Base-by-base conservation (phyloP, 495 filamentous ascomycete species). In the Hyaloscypha bicolor region DNA sequence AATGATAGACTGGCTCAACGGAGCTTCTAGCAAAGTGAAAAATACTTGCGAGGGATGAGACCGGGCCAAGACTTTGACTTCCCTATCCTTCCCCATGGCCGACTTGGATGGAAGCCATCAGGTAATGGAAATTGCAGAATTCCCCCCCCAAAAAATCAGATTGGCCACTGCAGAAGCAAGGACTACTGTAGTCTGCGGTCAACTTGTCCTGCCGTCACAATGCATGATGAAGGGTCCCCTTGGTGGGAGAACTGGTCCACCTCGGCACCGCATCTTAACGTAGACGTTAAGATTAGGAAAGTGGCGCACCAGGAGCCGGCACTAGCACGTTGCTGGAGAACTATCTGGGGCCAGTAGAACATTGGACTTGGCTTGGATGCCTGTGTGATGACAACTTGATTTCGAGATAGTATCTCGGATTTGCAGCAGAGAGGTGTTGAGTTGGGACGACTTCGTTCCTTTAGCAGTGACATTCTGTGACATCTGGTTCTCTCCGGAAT, bases 191-290 rank as follows among this genome's bases (percentile, higher is more conserved):
- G 53, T 19, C 21, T 30, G 53, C 53, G 16, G 1, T 56, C 29
- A 56, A 31, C 9, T 14, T 12, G 5, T 35, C 16, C 21, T 37
- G 14, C 52, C 31, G 48, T 64, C 62, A 64, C 62, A 57, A 12
- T 25, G 62, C 62, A 64, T 64, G 33, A 64, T 16, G 16, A 33
- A 11, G 37, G 37, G 53, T 30, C 33, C 52, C 32, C 31, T 16
- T 8, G 30, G 22, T 16, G 33, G 32, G 19, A 22, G n/a, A 21
- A 35, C 19, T 25, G 9, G 5, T 61, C 29, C 59, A 61, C 35
- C 59, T 48, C 59, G 35, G 37, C 59, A 61, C n/a, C 21, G 59
- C 35, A 48, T 48, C 59, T 61, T 61, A 21, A 35, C 35, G 51
- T 9, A 9, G 37, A 42, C 19, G 59, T 48, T 48, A 61, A 61